Conservation (phyloP, 2,329 filamentous ascomycete genomes). For the Diaporthe australafricana region DNA sequence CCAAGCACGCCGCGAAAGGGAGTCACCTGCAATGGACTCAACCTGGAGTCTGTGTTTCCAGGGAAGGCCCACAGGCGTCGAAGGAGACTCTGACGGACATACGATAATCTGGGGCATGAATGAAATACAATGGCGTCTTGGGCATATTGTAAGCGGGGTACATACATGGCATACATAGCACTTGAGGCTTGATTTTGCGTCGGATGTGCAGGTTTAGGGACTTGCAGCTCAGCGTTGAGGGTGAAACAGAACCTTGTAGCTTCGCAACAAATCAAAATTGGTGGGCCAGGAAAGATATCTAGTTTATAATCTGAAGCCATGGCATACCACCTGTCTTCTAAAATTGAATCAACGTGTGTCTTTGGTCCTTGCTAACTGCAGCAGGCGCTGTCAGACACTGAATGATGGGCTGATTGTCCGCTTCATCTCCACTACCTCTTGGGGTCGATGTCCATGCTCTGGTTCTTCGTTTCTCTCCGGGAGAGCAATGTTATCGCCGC, state of each 20-base stretch:
- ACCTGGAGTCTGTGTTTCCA: too few relatives aligned
- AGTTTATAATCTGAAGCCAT: neutral
- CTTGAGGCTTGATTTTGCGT: neutral
- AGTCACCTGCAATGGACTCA: neutral
- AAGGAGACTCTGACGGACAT: neutral
- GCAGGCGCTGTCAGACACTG: neutral
- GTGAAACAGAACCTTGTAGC: neutral
- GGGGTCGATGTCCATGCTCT: neutral
- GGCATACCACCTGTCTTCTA: neutral
- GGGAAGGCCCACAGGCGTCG: neutral
- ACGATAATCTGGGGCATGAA: too few relatives aligned
- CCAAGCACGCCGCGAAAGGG: too few relatives aligned
- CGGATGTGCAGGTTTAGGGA: neutral
- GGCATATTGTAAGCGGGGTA: neutral
- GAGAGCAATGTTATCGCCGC: neutral
- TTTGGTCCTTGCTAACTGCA: neutral
- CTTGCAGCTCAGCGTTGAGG: neutral
- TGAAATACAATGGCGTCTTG: neutral
- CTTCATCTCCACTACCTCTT: neutral
- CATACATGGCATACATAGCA: neutral
- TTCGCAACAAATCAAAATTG: neutral
- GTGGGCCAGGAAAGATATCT: too few relatives aligned
- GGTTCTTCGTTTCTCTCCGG: neutral
- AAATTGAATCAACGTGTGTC: neutral
- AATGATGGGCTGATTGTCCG: neutral